Conservation (phyloP, 139 green algal genomes). For the Ettlia oleoabundans region DNA sequence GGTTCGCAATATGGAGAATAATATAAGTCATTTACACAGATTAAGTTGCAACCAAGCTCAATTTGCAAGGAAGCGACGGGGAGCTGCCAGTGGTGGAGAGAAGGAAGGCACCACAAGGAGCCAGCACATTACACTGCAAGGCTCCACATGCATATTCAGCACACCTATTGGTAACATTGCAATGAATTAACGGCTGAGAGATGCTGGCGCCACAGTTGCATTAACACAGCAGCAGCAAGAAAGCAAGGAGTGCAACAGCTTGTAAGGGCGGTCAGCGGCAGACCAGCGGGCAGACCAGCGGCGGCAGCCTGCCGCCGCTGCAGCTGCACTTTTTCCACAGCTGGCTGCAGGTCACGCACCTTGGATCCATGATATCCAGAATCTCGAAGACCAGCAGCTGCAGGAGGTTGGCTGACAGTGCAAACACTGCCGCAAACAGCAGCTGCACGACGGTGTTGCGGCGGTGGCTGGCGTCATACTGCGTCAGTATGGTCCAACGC, state of each 20-base stretch:
- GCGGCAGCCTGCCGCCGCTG: not conserved
- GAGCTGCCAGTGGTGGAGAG: too few species aligned
- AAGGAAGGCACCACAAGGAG: not conserved
- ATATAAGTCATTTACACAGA: too few species aligned
- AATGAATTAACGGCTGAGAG: too few species aligned
- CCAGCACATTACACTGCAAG: too few species aligned
- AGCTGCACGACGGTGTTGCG: slow-evolving; percentile 55
- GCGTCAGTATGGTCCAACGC: slow-evolving; percentile 40
- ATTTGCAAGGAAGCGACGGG: too few species aligned
- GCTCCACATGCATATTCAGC: too few species aligned
- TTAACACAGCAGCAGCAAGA: too few species aligned
- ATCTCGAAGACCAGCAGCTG: slow-evolving; percentile 93
- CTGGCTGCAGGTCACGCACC: not conserved
- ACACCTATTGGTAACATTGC: too few species aligned
- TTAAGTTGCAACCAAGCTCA: too few species aligned
- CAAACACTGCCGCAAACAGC: slow-evolving; percentile 90
- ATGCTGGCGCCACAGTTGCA: too few species aligned
- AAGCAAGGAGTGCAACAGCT: not conserved
- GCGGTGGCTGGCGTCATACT: slow-evolving; percentile 63
- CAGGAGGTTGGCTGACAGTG: slow-evolving; percentile 89
- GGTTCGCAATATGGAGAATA: not conserved
- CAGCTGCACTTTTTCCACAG: too few species aligned
- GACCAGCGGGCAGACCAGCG: not conserved
- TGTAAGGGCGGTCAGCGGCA: too few species aligned
- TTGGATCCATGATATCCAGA: slow-evolving; percentile 66